Evolutionary conservation across 352 stramenopile genomes (phyloP), one percentile per base, ranked within the genome.

Genomic region (Hyphochytrium catenoides): DNA sequence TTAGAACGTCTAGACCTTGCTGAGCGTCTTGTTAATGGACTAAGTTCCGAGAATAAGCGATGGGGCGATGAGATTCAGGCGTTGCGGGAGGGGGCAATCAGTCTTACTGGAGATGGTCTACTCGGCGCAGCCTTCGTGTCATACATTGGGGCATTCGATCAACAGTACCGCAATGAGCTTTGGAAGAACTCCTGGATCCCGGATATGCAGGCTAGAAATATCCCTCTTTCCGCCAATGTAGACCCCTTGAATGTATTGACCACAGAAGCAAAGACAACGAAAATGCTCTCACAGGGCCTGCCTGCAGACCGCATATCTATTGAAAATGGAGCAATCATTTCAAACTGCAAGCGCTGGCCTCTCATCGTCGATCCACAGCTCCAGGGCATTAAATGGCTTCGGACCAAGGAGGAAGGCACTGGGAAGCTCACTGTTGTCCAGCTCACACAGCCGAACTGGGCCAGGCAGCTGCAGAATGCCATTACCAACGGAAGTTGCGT

Each of bases 331-430:
- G 81, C 85, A 1, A 91, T 97, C 36, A 94, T 96, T 47, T 92
- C 67, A 20, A 94, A 85, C 34, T 96, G 82, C 52, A 94, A 95
- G 48, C 72, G 88, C 4, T 97, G 88, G 87, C 88, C 85, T 8
- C 48, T 97, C 17, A 75, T 97, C 26, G 96, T 96, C 36, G 88
- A 97, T 49, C 88, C 88, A 38, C 88, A 97, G 50, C 50, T 90
- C 12, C 88, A 97, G 56, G 89, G 83, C 4, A 96, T 97, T 56
- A 97, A 97, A 48, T 97, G 89, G 89, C 70, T 97, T 11, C 68
- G 70, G 26, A 68, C 81, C 35, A 94, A 95, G 41, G 81, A 95
- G 49, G 86, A 94, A 43, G 67, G 79, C 29, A 68, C 79, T 14
- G 45, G 44, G 22, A 62, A 78, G 0, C 50, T 96, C 0, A 51